Base-by-base conservation (phyloP, 768 basidiomycete genomes). In the Xerocomellus amylosporus region DNA sequence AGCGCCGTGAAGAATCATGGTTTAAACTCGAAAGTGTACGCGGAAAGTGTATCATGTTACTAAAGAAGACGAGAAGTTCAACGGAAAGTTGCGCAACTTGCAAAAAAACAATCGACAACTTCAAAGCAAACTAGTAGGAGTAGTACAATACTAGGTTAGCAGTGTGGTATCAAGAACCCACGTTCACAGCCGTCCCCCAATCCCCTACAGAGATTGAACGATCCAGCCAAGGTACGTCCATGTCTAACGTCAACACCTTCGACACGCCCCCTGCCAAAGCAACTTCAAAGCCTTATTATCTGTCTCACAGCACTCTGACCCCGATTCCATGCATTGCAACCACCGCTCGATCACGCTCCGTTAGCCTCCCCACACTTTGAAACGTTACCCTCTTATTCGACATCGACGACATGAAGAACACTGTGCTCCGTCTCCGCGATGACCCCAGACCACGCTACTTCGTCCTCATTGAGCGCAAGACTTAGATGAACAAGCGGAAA, bases 161-260 rank as follows among this genome's bases (percentile, higher is more conserved):
- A 41, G n/a, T 28, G 33, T 34, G 36, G 19, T 47, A 49, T 39
- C 19, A 24, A 52, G 24, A 45, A 41, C 36, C 22, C 28, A 46
- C 24, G 22, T 33, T n/a, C 30, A 39, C 8, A 17, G n/a, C 8
- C n/a, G 12, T 39, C 19, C 39, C 8, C 22, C n/a, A n/a, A n/a
- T n/a, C n/a, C 30, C 30, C 42, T 61, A 85, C 34, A 85, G 67
- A 39, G 77, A 79, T 55, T 84, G 83, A 51, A 87, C 85, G 52
- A 87, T 87, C 86, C 55, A 87, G 75, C 85, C 86, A 87, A 17
- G 81, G 77, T 39, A 71, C 72, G 52, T 84, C 81, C 79, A 85
- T 78, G 61, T 87, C 82, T 62, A 86, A 67, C 33, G 83, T 86
- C 70, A 87, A 66, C 52, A 80, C 78, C 54, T 76, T 76, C 37